Percentiles rank a stretch among this genome's conserved stretches.
Conservation (phyloP, 2,329 filamentous ascomycete genomes). For the Ilyonectria mors-panacis region DNA sequence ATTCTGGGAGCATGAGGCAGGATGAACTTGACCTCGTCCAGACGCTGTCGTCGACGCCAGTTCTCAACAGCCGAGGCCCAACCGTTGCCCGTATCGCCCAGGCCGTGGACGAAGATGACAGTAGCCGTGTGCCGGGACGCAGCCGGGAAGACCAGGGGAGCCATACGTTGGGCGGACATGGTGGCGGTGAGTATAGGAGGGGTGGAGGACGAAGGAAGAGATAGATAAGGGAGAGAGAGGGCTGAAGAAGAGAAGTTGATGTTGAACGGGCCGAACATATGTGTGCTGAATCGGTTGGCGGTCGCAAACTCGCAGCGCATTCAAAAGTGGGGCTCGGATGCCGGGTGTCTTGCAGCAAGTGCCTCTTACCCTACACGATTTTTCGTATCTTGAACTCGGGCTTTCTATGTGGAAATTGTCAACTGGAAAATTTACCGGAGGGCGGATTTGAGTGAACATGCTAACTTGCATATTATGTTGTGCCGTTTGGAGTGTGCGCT, state of each 20-base stretch:
- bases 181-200: neutral
- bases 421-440: too few relatives aligned
- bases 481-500: too few relatives aligned
- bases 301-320: constrained; percentile 7
- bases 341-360: constrained; percentile 15
- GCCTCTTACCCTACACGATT: constrained; percentile 20
- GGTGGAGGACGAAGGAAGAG: constrained; percentile 17
- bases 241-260: constrained; percentile 6
- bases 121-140: constrained; percentile 90
- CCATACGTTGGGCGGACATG: constrained; percentile 46
- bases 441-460: too few relatives aligned
- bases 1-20: constrained; percentile 92
- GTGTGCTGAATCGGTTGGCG: constrained; percentile 21
- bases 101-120: constrained; percentile 92
- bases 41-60: constrained; percentile 84
- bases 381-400: neutral
- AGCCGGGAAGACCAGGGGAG: constrained; percentile 82
- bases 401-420: too few relatives aligned
- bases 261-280: constrained; percentile 20
- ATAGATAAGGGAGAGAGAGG: neutral
- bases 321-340: constrained; percentile 26
- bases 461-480: too few relatives aligned
- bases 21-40: constrained; percentile 93
- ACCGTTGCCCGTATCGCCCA: constrained; percentile 86
- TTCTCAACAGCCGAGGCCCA: constrained; percentile 90